Evolutionary conservation across 78 protist species (phyloP).

Genomic region (Isochrysis galbana): DNA sequence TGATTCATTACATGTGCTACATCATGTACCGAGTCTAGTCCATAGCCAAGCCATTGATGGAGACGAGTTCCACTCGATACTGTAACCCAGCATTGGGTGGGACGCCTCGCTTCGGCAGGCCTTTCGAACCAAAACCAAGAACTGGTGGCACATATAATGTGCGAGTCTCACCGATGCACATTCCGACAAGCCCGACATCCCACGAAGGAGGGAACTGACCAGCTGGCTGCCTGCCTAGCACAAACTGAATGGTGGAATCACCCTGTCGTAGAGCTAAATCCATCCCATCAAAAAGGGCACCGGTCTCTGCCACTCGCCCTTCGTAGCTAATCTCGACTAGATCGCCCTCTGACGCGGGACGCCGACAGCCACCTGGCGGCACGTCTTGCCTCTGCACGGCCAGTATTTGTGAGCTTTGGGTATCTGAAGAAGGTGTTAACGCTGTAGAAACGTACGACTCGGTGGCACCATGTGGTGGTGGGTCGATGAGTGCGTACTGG

Average conservation of each 20-base stretch:
- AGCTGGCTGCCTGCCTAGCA: conserved; percentile 6
- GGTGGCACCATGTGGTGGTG: background rate
- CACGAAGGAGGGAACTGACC: conserved; percentile 8
- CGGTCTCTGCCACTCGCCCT: background rate
- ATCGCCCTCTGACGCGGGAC: background rate
- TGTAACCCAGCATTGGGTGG: background rate
- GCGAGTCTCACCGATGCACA: background rate
- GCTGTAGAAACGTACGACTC: background rate
- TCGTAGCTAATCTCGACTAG: background rate
- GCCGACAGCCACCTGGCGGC: background rate
- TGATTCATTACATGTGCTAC: too few relatives aligned
- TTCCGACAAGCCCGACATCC: conserved; percentile 10
- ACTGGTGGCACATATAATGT: background rate
- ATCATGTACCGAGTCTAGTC: too few relatives aligned
- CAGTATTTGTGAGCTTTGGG: background rate
- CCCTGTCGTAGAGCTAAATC: background rate
- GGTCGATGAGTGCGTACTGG: background rate
- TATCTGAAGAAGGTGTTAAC: background rate
- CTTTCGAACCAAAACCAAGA: background rate
- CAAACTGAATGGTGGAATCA: background rate
- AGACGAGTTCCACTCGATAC: background rate
- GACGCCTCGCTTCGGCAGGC: background rate
- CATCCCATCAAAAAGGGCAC: conserved; percentile 17
- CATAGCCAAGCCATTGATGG: background rate
- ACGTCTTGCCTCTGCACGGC: background rate